These are phyloP conservation scores for Vigna mungo DNA, from an alignment of 306 rosid genomes.

Conservation along the genomic window DNA sequence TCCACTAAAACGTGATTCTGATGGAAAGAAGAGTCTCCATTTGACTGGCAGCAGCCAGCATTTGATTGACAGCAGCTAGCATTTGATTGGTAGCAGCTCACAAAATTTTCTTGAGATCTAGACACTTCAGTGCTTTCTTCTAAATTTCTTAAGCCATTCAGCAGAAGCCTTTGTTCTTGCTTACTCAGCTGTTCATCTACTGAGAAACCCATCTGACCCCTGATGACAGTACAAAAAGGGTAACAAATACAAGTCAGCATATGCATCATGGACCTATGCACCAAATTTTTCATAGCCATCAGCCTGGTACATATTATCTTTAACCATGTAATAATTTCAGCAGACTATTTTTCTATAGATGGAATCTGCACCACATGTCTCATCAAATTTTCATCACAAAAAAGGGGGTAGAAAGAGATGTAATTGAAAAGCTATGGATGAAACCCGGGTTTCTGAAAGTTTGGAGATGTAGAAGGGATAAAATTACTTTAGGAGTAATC, in stretches of 20 bases:
- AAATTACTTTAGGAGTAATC: background rate
- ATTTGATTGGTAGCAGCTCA: constrained; percentile 33
- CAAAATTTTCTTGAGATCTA: constrained; percentile 11
- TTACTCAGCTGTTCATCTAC: constrained; percentile 69
- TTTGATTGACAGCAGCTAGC: constrained; percentile 44
- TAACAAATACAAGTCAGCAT: constrained; percentile 30
- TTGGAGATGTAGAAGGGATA: background rate
- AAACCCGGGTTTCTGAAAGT: constrained; percentile 32
- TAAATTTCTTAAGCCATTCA: constrained; percentile 52
- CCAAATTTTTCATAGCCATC: background rate
- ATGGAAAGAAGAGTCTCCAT: constrained; percentile 59
- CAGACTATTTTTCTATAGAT: constrained; percentile 9
- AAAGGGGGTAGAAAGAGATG: constrained; percentile 17
- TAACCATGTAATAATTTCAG: constrained; percentile 11
- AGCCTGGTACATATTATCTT: constrained; percentile 4
- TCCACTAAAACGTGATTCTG: constrained; percentile 52
- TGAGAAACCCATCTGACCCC: constrained; percentile 97
- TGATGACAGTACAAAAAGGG: constrained; percentile 44
- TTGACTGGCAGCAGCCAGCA: constrained; percentile 70
- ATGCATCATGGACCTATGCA: background rate
- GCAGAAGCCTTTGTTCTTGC: constrained; percentile 66
- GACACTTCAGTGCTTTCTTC: constrained; percentile 44
- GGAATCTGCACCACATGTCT: background rate
- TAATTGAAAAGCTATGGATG: constrained; percentile 1
- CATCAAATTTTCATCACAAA: background rate